Evolutionary conservation across 192 early-diverging fungal species (phyloP).

Genomic region (Rhizoclosmatium sp.): DNA sequence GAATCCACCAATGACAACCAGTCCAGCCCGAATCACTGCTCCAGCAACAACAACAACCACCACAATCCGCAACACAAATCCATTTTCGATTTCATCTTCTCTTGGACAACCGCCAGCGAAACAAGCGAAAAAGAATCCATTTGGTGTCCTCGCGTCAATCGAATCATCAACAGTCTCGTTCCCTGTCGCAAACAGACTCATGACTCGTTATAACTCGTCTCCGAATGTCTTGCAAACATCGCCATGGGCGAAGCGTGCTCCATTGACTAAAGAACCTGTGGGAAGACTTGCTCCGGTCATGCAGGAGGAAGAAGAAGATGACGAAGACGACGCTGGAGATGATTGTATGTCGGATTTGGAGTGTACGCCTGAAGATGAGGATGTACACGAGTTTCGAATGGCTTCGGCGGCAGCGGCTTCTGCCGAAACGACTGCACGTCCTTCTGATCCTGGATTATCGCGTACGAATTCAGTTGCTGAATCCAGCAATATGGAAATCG

Average conservation of each 20-base stretch:
- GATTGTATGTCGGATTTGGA: constrained; percentile 7
- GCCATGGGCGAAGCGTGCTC: too few relatives aligned
- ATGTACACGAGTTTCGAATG: background rate
- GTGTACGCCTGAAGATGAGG: background rate
- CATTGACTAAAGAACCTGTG: background rate
- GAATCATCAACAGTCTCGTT: constrained; percentile 6
- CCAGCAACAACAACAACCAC: too few relatives aligned
- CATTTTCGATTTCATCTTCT: too few relatives aligned
- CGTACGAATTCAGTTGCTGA: background rate
- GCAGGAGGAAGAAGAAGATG: background rate
- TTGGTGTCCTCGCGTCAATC: background rate
- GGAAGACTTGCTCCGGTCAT: background rate
- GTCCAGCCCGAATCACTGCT: too few relatives aligned
- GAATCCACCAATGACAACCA: too few relatives aligned
- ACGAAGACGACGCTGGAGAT: background rate
- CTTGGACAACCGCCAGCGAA: too few relatives aligned
- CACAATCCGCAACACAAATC: too few relatives aligned
- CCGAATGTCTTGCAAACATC: constrained; percentile 15
- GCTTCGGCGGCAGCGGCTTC: background rate
- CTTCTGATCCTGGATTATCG: background rate
- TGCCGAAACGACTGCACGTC: background rate
- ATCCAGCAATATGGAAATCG: background rate
- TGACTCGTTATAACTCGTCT: constrained; percentile 1
- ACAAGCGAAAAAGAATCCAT: background rate
- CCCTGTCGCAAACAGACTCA: background rate